Evolutionary conservation across 2,329 filamentous ascomycete species (phyloP), one percentile per base, ranked within the genome.

Genomic region (Hymenoscyphus linearis): DNA sequence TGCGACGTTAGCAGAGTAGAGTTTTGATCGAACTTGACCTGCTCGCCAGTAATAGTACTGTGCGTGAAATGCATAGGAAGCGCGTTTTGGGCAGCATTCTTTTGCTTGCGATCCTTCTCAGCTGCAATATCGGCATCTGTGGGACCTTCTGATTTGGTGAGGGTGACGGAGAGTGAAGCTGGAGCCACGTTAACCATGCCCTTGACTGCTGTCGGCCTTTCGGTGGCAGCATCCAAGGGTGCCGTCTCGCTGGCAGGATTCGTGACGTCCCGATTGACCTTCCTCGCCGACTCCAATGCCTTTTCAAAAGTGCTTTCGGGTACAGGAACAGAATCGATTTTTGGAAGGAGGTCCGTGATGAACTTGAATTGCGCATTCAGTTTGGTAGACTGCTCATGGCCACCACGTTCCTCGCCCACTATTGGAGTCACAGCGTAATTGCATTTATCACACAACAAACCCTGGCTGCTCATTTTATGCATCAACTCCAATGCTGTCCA

Each of bases 401-500:
- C 89, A 35, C 87, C 86, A 12, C 86, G 83, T 60, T 86, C 82
- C 40, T 86, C 85, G 63, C 90, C 85, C 44, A 85, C 81, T 65
- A 89, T 85, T 59, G 85, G 85, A 0, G 83, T 80, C 26, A 96
- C 80, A 2, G 84, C 76, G 59, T 78, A 79, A 22, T 82, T 80
- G 76, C 95, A 99, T 57, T 87, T 85, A 71, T 93, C 88, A 75
- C 95, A 99, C 54, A 89, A 77, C 73, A 98, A 98, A 0, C 92
- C 90, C 54, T 79, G 77, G 2, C 77, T 75, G 3, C 81, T 80
- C 57, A 86, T 80, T 62, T 84, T 86, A 75, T 96, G 91, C 58
- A 98, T 78, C 1, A 96, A 93, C 67, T 98, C 93, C 75, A 98
- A 85, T 66, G 89, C 85, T 2, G 93, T 96, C 84, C 90, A 99